Conservation (phyloP, 192 early-diverging fungal genomes). For the Entomortierella parvispora region DNA sequence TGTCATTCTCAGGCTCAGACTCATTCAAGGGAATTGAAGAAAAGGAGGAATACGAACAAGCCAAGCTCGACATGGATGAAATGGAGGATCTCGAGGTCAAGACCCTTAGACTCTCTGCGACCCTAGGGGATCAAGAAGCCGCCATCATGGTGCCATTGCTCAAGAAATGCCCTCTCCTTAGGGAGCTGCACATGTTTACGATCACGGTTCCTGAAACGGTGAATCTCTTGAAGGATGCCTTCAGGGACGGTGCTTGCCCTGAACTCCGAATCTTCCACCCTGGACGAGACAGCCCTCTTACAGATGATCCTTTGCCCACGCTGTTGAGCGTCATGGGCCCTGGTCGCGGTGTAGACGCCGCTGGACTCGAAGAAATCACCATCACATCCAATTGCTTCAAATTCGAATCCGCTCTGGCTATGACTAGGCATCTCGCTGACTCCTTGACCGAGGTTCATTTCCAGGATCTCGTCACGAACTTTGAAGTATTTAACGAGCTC, state of each 20-base stretch:
- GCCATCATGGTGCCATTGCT: slow-evolving; percentile 22
- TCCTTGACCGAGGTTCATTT: slow-evolving; percentile 12
- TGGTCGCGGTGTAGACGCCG: slow-evolving; percentile 13
- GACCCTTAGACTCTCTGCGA: slow-evolving; percentile 8
- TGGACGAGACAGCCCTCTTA: slow-evolving; percentile 5
- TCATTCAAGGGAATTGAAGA: slow-evolving; percentile 22
- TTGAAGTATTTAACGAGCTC: slow-evolving; percentile 21
- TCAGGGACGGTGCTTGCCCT: slow-evolving; percentile 11
- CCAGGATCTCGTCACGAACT: slow-evolving; percentile 13
- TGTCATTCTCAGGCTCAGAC: slow-evolving; percentile 13
- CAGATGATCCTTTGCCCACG: slow-evolving; percentile 7
- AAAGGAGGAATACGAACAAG: slow-evolving; percentile 18
- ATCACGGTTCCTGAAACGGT: slow-evolving; percentile 14
- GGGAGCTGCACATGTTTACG: slow-evolving; percentile 18
- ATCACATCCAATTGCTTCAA: slow-evolving; percentile 4
- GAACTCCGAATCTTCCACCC: slow-evolving; percentile 14
- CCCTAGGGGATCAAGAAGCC: slow-evolving; percentile 14
- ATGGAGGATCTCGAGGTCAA: slow-evolving; percentile 14
- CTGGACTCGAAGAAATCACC: slow-evolving; percentile 7
- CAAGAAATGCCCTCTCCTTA: slow-evolving; percentile 9
- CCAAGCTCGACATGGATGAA: slow-evolving; percentile 19
- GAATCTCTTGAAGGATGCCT: slow-evolving; percentile 12
- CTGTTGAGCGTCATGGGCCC: slow-evolving; percentile 22
- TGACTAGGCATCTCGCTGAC: slow-evolving; percentile 12
- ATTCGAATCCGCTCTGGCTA: slow-evolving; percentile 17